Base-by-base conservation (phyloP, 2,329 filamentous ascomycete genomes). In the Lecanicillium sp. region DNA sequence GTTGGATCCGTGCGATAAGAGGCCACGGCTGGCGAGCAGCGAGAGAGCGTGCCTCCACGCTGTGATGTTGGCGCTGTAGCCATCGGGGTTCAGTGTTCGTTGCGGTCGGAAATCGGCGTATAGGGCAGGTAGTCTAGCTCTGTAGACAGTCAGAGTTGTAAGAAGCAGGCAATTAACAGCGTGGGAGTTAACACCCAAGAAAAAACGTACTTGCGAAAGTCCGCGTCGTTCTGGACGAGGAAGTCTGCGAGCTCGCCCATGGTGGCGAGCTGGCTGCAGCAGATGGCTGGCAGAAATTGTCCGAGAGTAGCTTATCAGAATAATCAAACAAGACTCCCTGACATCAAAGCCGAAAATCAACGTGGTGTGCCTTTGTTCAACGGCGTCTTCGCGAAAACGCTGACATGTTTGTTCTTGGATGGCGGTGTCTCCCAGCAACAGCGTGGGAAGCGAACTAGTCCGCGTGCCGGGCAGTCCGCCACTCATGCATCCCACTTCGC, bases 61-160 rank as follows among this genome's bases (percentile, higher is more conserved):
- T 6, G 77, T 69, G 35, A 88, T 73, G 63, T 95, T 95, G 36
- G 89, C 87, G 17, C 74, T 70, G 69, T 89, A 95, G 58, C 88
- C 89, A 63, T 94, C 88, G 1, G 89, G 87, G 61, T 95, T 95
- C 19, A 86, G 79, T 32, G 77, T 79, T 58, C 77, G 77, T 56
- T 91, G 88, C 5, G 79, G 68, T 30, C 81, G 74, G 61, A 95
- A 95, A 64, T 95, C 90, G 40, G 89, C 90, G 69, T 94, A 95
- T 38, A 95, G 81, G 5, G 89, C 90, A 11, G 87, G 83, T 11
- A 95, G 75, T 42, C 90, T 86, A 54, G 83, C 78, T 69, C 84
- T 89, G 55, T 63, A 66, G 53, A 30, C 6, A 11, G 6, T 9
- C 12, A 23, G 12, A 9, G 17, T 33, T n/a, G n/a, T n/a, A n/a